Evolutionary conservation across 2,329 filamentous ascomycete species (phyloP), one percentile per base, ranked within the genome.

Genomic region (Byssochlamys sp.): DNA sequence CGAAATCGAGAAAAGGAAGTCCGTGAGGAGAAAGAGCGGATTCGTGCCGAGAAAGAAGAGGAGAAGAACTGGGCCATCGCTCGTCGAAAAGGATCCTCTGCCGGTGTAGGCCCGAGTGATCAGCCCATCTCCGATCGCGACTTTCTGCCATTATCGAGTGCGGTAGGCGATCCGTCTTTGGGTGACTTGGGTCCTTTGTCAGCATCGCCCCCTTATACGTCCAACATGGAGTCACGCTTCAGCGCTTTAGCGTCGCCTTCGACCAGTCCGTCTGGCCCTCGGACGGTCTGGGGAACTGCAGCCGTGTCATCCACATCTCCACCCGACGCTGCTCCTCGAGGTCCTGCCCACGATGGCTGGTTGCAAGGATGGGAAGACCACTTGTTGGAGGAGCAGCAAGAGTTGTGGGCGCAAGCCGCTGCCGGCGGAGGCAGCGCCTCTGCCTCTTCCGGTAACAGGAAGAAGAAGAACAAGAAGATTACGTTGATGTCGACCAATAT

Each of bases 261-360:
- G 3, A 91, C 89, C 1, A 95, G 89, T 61, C 91, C 91, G 0
- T 86, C 84, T 5, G 83, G 84, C 0, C 78, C 83, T 48, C 85
- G 85, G 60, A 97, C 92, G 0, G 90, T 97, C 0, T 97, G 92
- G 92, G 92, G 92, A n/a, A 97, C 92, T 0, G 80, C 83, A 2
- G 84, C 82, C 0, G 76, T 95, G 2, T 68, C 77, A 2, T 77
- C 84, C 0, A 75, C 75, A 0, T 85, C 84, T 2, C 84, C 85
- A 1, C 80, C 82, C 10, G 66, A 84, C 28, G 61, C 70, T 10
- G 69, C 75, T 28, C 72, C 73, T 2, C 65, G 73, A 48, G 59
- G 60, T 4, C 56, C 63, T 56, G 66, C 72, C 2, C 84, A 91
- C 60, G 91, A 96, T 69, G 92, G 91, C 0, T 96, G 91, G 91